phyloP scores from a whole-genome alignment of 1,139 yeast species.

The Nakaseomyces delphensis region DNA sequence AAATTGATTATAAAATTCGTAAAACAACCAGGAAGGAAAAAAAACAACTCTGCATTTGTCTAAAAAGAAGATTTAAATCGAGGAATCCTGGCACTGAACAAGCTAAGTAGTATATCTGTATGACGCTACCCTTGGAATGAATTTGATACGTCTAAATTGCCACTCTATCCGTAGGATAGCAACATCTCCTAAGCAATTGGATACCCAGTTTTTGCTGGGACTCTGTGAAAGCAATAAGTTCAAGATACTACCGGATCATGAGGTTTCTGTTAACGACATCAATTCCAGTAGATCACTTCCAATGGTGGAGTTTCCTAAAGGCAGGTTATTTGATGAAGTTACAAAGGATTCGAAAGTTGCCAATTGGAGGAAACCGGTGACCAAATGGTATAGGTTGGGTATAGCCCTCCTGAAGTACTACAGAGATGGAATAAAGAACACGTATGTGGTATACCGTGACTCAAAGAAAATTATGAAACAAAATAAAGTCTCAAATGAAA shows the following conservation, averaged over 20 bases:
- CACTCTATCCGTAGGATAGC: background rate
- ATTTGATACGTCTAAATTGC: background rate
- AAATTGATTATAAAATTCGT: too few relatives aligned
- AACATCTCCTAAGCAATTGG: background rate
- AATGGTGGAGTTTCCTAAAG: conserved; percentile 18
- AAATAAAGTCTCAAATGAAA: background rate
- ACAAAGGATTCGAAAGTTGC: conserved; percentile 17
- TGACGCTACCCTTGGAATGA: background rate
- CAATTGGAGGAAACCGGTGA: conserved; percentile 25
- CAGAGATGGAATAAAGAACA: conserved; percentile 20
- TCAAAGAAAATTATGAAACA: conserved; percentile 9
- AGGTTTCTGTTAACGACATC: conserved; percentile 2
- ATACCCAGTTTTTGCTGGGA: background rate
- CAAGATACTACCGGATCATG: background rate
- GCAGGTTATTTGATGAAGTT: conserved; percentile 17
- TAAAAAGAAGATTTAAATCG: too few relatives aligned
- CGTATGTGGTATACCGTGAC: conserved; percentile 16
- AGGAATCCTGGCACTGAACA: too few relatives aligned
- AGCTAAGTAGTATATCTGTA: too few relatives aligned
- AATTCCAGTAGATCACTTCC: conserved; percentile 20
- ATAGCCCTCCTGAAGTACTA: conserved; percentile 19
- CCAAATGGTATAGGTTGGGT: conserved; percentile 25
- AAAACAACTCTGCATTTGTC: too few relatives aligned
- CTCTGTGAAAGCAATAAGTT: background rate
- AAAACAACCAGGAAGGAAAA: too few relatives aligned